Conservation (phyloP, 208 protist genomes). For the Naegleria fowleri region DNA sequence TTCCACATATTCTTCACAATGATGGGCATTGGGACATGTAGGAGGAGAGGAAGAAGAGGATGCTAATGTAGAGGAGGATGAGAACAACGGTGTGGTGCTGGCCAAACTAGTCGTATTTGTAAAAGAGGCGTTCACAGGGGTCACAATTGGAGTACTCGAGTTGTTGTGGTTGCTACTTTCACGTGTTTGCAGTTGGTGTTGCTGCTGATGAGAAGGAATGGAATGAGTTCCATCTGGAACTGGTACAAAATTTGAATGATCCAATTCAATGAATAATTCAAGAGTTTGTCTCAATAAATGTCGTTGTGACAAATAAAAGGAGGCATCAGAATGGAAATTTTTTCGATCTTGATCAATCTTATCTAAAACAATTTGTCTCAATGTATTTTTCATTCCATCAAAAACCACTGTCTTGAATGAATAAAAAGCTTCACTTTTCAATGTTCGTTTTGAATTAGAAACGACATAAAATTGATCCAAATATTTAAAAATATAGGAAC, state of each 20-base stretch:
- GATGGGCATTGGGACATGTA: too few species aligned
- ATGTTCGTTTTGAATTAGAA: background rate
- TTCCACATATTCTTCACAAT: background rate
- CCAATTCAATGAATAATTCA: constrained; percentile 5
- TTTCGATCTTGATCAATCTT: constrained; percentile 10
- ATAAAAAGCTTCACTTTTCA: background rate
- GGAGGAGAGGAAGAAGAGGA: too few species aligned
- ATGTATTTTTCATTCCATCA: background rate
- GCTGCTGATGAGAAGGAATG: background rate
- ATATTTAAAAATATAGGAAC: constrained; percentile 8
- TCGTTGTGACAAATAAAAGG: background rate
- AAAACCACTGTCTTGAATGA: background rate
- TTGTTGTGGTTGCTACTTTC: too few species aligned
- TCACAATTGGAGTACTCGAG: too few species aligned
- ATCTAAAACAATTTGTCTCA: background rate
- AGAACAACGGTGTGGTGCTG: too few species aligned
- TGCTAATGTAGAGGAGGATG: too few species aligned
- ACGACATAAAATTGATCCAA: constrained; percentile 9
- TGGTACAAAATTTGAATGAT: background rate
- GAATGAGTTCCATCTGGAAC: background rate
- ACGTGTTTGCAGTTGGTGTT: background rate
- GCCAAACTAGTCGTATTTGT: too few species aligned
- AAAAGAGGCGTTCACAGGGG: too few species aligned
- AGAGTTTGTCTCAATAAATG: background rate
- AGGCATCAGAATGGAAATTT: background rate